Conservation (phyloP, 2,329 filamentous ascomycete genomes). For the Cytospora chrysosperma region DNA sequence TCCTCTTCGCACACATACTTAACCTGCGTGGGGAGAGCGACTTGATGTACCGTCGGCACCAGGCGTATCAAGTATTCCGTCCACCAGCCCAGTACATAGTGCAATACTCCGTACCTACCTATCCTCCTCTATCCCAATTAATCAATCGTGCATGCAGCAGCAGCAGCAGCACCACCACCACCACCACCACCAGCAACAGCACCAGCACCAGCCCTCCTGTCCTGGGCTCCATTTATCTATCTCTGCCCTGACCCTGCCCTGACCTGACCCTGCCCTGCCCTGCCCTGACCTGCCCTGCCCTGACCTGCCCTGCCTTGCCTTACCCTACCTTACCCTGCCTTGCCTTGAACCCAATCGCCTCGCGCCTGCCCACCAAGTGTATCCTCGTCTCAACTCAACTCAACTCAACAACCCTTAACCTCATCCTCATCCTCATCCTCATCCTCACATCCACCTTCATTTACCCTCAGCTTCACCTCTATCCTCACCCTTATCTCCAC, state of each 20-base stretch:
- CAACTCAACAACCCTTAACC: too few relatives aligned
- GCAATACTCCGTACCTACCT: too few relatives aligned
- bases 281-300: slow-evolving; percentile 16
- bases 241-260: slow-evolving; percentile 13
- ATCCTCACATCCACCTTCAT: neutral
- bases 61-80: neutral
- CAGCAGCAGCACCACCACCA: too few relatives aligned
- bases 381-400: neutral
- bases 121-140: too few relatives aligned
- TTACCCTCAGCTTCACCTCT: neutral
- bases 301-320: neutral
- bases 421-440: slow-evolving; percentile 1
- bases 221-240: slow-evolving; percentile 21
- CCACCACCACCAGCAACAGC: too few relatives aligned
- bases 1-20: neutral
- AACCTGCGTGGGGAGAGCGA: neutral
- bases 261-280: neutral
- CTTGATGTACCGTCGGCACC: neutral
- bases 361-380: slow-evolving; percentile 9
- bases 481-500: neutral
- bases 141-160: slow-evolving; percentile 18
- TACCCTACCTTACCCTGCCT: neutral
- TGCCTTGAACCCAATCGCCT: slow-evolving; percentile 17
- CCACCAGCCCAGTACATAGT: too few relatives aligned
- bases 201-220: slow-evolving; percentile 17